These are phyloP conservation scores for Crithidia acanthocephali DNA, from an alignment of 208 protist species.

Conservation along the genomic window DNA sequence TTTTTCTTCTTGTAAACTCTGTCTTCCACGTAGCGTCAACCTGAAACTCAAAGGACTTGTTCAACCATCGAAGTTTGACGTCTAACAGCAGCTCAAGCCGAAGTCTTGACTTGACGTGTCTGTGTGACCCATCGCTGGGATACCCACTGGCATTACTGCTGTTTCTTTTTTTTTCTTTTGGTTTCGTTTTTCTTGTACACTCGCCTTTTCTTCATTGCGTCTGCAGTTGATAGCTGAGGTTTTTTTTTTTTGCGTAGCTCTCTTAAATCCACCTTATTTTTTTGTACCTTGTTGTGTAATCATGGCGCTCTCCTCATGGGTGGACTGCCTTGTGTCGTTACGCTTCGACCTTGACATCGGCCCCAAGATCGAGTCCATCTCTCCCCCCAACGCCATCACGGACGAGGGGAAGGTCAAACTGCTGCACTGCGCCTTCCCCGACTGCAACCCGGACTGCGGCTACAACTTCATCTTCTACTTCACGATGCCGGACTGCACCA, in stretches of 20 bases:
- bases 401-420: constrained; percentile 54
- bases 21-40: too few species aligned
- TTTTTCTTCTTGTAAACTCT: too few species aligned
- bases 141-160: too few species aligned
- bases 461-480: constrained; percentile 91
- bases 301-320: constrained; percentile 57
- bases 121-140: too few species aligned
- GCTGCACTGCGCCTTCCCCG: constrained; percentile 74
- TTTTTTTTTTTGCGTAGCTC: not conserved
- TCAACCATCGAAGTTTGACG: too few species aligned
- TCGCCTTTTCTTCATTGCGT: too few species aligned
- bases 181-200: too few species aligned
- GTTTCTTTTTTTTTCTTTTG: too few species aligned
- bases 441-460: constrained; percentile 83
- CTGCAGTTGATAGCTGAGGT: too few species aligned
- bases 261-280: constrained; percentile 7
- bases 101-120: too few species aligned
- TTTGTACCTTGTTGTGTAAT: constrained; percentile 20
- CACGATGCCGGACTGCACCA: constrained; percentile 68
- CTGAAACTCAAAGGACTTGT: too few species aligned
- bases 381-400: constrained; percentile 58
- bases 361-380: constrained; percentile 71
- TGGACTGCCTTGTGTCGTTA: constrained; percentile 82
- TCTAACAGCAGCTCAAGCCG: too few species aligned
- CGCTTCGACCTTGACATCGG: constrained; percentile 89